Percentiles rank a stretch among this genome's conserved stretches.
Evolutionary conservation across 345 rosid species (phyloP).

Genomic region (Citropsis articulata): DNA sequence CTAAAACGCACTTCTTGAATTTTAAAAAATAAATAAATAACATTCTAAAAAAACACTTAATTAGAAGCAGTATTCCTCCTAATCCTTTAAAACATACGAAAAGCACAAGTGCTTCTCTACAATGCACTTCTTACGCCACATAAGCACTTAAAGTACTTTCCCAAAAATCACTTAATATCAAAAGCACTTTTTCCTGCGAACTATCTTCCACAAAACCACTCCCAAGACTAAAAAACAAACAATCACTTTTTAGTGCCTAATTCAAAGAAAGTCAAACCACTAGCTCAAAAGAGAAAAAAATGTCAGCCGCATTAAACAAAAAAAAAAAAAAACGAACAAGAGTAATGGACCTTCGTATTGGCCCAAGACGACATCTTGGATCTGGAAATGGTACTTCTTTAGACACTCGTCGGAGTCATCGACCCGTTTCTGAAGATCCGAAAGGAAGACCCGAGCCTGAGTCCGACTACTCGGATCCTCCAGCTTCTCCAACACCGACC

Average conservation of each 20-base stretch:
- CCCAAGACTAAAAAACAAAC: neutral
- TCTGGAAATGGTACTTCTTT: constrained; percentile 65
- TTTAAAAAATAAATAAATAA: too few species aligned
- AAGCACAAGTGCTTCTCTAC: too few species aligned
- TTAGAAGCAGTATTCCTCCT: too few species aligned
- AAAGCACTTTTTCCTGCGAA: neutral
- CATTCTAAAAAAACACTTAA: too few species aligned
- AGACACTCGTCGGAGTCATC: constrained; percentile 57
- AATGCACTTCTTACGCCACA: too few species aligned
- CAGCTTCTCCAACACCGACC: constrained; percentile 32
- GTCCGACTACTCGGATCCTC: constrained; percentile 66
- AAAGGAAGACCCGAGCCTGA: constrained; percentile 64
- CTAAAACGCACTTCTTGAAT: too few species aligned
- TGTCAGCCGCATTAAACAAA: neutral
- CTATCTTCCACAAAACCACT: neutral
- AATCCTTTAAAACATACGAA: too few species aligned
- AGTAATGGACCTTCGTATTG: constrained; percentile 56
- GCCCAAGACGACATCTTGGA: constrained; percentile 66
- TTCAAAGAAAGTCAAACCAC: neutral
- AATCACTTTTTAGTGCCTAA: neutral
- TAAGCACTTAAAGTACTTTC: too few species aligned
- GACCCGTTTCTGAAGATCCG: constrained; percentile 56
- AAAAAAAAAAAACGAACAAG: too few species aligned
- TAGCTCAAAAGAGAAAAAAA: neutral
- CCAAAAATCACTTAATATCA: neutral